Evolutionary conservation across 2,329 filamentous ascomycete species (phyloP).

Genomic region (Colletotrichum karsti): DNA sequence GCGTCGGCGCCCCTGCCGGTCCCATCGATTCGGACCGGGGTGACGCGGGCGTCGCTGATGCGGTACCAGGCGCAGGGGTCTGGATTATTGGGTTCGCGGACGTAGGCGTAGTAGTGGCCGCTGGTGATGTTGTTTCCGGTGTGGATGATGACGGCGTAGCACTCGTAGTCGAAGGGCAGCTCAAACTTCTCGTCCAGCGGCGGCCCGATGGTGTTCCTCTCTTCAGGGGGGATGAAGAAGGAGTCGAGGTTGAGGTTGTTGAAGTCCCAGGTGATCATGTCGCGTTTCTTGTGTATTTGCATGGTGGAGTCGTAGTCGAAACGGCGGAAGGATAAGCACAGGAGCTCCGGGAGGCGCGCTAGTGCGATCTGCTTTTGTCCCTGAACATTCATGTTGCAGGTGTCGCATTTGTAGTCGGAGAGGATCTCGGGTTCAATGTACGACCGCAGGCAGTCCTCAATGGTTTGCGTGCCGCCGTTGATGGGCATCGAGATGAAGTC

Average conservation of each 20-base stretch:
- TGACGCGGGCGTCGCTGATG: constrained; percentile 56
- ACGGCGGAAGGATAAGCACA: constrained; percentile 80
- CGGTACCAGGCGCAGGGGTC: constrained; percentile 56
- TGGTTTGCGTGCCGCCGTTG: constrained; percentile 40
- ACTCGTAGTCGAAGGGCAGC: constrained; percentile 78
- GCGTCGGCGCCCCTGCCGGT: constrained; percentile 41
- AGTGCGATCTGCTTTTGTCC: constrained; percentile 78
- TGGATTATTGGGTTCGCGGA: constrained; percentile 62
- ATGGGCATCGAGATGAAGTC: constrained; percentile 64
- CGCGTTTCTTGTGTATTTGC: constrained; percentile 66
- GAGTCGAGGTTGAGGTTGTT: constrained; percentile 67
- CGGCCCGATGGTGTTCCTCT: constrained; percentile 38
- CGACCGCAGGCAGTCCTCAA: constrained; percentile 73
- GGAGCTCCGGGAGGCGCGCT: constrained; percentile 79
- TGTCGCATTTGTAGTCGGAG: constrained; percentile 76
- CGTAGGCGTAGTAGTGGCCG: constrained; percentile 83
- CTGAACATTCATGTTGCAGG: constrained; percentile 73
- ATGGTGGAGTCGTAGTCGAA: constrained; percentile 46
- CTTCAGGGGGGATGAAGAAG: constrained; percentile 48
- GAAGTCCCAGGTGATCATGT: constrained; percentile 79
- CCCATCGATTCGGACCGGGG: constrained; percentile 50
- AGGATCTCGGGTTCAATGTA: constrained; percentile 75
- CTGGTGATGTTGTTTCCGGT: constrained; percentile 71
- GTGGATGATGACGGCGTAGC: constrained; percentile 87
- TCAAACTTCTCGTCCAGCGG: constrained; percentile 47